Conservation (phyloP, 257 asterid genomes). For the Thymus mandschuricus region DNA sequence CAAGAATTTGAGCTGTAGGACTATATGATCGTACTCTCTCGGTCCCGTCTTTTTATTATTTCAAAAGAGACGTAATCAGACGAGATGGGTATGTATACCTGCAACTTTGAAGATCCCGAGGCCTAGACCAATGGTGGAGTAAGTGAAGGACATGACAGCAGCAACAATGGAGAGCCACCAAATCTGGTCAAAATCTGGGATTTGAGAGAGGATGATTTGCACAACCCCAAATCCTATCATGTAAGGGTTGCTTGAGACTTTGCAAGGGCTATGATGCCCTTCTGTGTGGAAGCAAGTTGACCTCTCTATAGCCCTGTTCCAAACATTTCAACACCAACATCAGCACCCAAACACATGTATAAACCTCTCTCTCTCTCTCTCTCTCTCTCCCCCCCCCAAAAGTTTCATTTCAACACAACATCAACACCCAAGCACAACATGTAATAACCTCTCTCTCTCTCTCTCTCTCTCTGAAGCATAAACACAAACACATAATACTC, state of each 20-base stretch:
- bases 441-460: neutral
- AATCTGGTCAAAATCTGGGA: constrained; percentile 77
- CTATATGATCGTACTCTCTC: neutral
- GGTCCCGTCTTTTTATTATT: too few relatives aligned
- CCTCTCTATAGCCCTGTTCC: constrained; percentile 49
- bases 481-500: constrained; percentile 18
- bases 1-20: neutral
- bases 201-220: constrained; percentile 70
- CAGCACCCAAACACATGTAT: neutral
- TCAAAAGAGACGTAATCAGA: too few relatives aligned
- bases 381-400: too few relatives aligned
- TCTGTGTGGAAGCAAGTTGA: constrained; percentile 47
- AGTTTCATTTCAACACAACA: too few relatives aligned
- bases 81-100: constrained; percentile 34
- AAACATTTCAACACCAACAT: neutral
- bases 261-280: constrained; percentile 48
- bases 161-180: constrained; percentile 88
- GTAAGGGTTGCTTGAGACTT: constrained; percentile 52
- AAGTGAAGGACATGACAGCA: constrained; percentile 82
- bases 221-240: constrained; percentile 72
- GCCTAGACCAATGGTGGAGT: constrained; percentile 76
- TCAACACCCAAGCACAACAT: neutral
- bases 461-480: neutral
- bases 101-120: constrained; percentile 66
- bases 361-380: neutral